A percentile compares a stretch with the other conserved stretches of the same genome.
Evolutionary conservation across 768 basidiomycete genomes (phyloP).

Genomic region (Wakefieldia striispora): DNA sequence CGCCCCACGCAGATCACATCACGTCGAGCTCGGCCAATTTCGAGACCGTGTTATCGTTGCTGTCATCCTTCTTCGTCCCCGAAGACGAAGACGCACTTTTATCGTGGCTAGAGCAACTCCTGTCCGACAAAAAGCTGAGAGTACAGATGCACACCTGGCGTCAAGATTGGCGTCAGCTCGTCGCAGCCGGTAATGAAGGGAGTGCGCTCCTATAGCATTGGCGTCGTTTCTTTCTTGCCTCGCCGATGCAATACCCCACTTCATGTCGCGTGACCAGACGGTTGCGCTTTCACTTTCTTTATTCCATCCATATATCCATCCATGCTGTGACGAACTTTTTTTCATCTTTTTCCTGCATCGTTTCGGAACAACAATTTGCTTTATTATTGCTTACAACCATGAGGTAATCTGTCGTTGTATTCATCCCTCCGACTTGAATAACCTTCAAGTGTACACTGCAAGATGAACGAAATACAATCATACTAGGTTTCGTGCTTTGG

Average conservation of each 20-base stretch:
- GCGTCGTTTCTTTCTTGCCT: neutral
- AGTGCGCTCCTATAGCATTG: constrained; percentile 52
- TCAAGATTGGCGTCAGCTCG: constrained; percentile 72
- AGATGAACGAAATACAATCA: constrained; percentile 11
- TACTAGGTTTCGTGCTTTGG: no score
- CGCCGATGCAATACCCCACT: neutral
- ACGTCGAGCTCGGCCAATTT: constrained; percentile 77
- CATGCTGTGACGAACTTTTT: constrained; percentile 14
- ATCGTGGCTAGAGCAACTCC: constrained; percentile 69
- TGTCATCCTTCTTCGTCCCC: constrained; percentile 94
- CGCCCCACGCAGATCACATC: constrained; percentile 64
- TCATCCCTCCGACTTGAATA: constrained; percentile 9
- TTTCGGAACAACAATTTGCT: constrained; percentile 9
- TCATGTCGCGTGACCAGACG: constrained; percentile 3
- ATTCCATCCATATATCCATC: constrained; percentile 24
- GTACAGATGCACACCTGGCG: constrained; percentile 74
- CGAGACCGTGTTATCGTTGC: constrained; percentile 85
- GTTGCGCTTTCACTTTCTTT: constrained; percentile 10
- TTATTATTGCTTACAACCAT: constrained; percentile 23
- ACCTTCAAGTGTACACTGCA: constrained; percentile 16
- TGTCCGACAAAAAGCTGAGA: constrained; percentile 65
- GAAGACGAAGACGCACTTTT: constrained; percentile 85
- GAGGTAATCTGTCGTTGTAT: constrained; percentile 27
- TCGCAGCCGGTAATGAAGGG: constrained; percentile 59
- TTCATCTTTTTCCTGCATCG: constrained; percentile 13